Evolutionary conservation across 352 stramenopile genomes (phyloP).

Genomic region (Achlya hypogyna): DNA sequence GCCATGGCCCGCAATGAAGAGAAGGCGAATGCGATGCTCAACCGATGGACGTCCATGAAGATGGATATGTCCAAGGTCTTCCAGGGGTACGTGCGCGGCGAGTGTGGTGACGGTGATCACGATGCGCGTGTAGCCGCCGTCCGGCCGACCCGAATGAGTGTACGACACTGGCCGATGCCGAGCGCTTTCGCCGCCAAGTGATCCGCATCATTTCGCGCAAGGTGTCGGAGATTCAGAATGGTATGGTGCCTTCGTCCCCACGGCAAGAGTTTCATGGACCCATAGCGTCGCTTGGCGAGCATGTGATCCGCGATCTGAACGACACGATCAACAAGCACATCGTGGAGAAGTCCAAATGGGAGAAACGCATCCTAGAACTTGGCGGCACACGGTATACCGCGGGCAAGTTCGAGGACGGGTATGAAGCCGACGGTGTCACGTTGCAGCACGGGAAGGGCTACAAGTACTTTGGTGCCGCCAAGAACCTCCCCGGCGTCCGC

Average conservation of each 20-base stretch:
- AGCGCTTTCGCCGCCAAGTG: conserved; percentile 90
- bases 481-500: conserved; percentile 91
- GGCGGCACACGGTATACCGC: conserved; percentile 81
- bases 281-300: conserved; percentile 86
- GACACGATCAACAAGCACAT: conserved; percentile 98
- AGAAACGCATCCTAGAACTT: conserved; percentile 82
- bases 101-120: not conserved
- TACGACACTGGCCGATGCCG: conserved; percentile 88
- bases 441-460: conserved; percentile 82
- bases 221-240: conserved; percentile 96
- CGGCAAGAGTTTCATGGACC: not conserved
- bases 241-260: conserved; percentile 23
- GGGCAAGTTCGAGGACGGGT: conserved; percentile 57
- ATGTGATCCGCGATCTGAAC: conserved; percentile 96
- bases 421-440: conserved; percentile 59
- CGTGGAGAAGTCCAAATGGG: conserved; percentile 86
- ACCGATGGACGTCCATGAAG: conserved; percentile 97
- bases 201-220: conserved; percentile 93
- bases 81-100: conserved; percentile 43
- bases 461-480: conserved; percentile 96
- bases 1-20: conserved; percentile 97
- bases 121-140: conserved; percentile 39
- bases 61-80: conserved; percentile 84
- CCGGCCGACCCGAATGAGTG: conserved; percentile 92
- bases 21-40: conserved; percentile 96